Evolutionary conservation across 202 grass and related monocot genomes (phyloP), one percentile per base, ranked within the genome.

Genomic region (Brachypodium distachyon): DNA sequence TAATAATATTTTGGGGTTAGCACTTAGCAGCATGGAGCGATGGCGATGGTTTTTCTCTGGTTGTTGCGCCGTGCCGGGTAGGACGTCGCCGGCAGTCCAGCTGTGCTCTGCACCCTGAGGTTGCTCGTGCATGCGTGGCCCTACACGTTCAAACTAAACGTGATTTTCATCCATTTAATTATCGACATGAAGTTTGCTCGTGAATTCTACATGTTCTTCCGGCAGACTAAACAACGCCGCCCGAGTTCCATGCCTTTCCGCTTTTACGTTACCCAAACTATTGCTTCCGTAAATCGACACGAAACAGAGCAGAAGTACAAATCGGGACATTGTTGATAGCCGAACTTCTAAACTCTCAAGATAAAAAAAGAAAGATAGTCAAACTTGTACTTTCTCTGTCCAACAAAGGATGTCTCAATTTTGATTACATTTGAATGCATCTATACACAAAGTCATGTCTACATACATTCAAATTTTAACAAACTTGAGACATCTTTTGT

Each of bases 11-110:
- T n/a, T n/a, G n/a, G n/a, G n/a, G n/a, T n/a, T n/a, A n/a, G n/a
- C n/a, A n/a, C n/a, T n/a, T n/a, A n/a, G n/a, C n/a, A 49, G 46
- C 16, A 51, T 51, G 48, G n/a, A n/a, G n/a, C 22, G 48, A 51
- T 51, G n/a, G n/a, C 4, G 3, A 10, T 3, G n/a, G 22, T 22
- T 51, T 49, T 3, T 1, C n/a, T 19, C n/a, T 21, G 9, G 73
- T 31, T 44, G 53, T 33, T 61, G 23, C 3, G 51, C 5, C 39
- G 18, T 40, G 72, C 38, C 10, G 11, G 73, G 72, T 70, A 14
- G 32, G 28, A 77, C 53, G 63, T 83, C 81, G 18, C 73, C 23
- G 50, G 81, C 81, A 61, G 73, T 61, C 54, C 34, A 84, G 81
- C 81, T 77, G 81, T 83, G 23, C 21, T 39, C 5, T 65, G 47